These are phyloP conservation scores for Sanguinoderma infundibulare DNA, from an alignment of 1,284 basidiomycete species.

Conservation along the genomic window DNA sequence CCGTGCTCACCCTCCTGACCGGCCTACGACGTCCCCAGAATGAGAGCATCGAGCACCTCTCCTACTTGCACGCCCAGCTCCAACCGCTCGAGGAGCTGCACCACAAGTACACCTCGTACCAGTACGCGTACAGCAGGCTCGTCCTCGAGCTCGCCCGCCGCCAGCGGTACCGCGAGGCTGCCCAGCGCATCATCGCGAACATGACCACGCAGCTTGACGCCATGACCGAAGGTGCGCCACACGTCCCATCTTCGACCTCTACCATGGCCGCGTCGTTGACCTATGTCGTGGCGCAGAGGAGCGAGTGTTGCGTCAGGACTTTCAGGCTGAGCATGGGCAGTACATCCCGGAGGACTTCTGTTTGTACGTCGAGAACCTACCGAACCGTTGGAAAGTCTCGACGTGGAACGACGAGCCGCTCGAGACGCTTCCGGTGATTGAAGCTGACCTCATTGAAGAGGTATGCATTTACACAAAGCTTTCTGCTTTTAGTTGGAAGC, in stretches of 20 bases:
- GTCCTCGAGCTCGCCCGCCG: slow-evolving; percentile 75
- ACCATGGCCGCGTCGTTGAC: not conserved
- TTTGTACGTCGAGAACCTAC: slow-evolving; percentile 70
- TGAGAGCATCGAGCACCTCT: slow-evolving; percentile 57
- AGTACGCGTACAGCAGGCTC: slow-evolving; percentile 71
- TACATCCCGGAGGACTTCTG: slow-evolving; percentile 80
- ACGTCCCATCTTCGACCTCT: not conserved
- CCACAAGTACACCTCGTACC: slow-evolving; percentile 66
- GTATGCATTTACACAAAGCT: slow-evolving; percentile 36
- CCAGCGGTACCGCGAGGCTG: slow-evolving; percentile 62
- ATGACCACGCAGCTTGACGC: slow-evolving; percentile 66
- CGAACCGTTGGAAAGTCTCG: slow-evolving; percentile 69
- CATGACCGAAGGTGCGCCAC: slow-evolving; percentile 62
- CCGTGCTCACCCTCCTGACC: not conserved
- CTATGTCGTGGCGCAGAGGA: slow-evolving; percentile 59
- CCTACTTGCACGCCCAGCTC: slow-evolving; percentile 61
- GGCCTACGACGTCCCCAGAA: slow-evolving; percentile 36
- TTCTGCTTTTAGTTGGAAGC: not conserved
- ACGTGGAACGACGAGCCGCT: slow-evolving; percentile 55
- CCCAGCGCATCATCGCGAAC: slow-evolving; percentile 63
- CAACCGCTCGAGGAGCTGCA: slow-evolving; percentile 64
- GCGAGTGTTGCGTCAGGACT: slow-evolving; percentile 60
- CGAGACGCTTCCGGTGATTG: slow-evolving; percentile 64
- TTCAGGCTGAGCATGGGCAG: slow-evolving; percentile 70
- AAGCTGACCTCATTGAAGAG: slow-evolving; percentile 58